A percentile compares a stretch with the other conserved stretches of the same genome.
These are phyloP conservation scores for Cryptococcus hybrid DNA, from an alignment of 1,284 basidiomycete genomes.

Conservation along the genomic window DNA sequence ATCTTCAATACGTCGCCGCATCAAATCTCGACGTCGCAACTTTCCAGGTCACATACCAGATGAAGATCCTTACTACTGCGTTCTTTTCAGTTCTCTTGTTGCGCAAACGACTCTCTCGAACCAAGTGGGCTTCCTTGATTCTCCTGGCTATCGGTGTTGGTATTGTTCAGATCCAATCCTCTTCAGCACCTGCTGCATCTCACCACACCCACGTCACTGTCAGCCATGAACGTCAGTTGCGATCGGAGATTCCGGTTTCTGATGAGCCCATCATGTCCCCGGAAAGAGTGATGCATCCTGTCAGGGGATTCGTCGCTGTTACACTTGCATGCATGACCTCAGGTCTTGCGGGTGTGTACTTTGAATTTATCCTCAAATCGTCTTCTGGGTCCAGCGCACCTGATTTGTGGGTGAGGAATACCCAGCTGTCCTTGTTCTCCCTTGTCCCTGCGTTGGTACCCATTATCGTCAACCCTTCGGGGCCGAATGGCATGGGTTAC, in stretches of 20 bases:
- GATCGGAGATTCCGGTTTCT: constrained; percentile 12
- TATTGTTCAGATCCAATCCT: constrained; percentile 81
- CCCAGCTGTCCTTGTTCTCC: constrained; percentile 92
- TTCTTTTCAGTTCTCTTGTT: constrained; percentile 88
- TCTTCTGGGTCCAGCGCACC: constrained; percentile 50
- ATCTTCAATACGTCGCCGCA: constrained; percentile 90
- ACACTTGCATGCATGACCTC: constrained; percentile 91
- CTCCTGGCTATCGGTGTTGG: constrained; percentile 88
- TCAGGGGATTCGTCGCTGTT: constrained; percentile 81
- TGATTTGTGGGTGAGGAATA: constrained; percentile 95
- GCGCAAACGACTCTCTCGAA: constrained; percentile 69
- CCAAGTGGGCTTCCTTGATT: constrained; percentile 80
- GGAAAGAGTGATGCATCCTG: constrained; percentile 61
- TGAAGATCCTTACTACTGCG: constrained; percentile 97
- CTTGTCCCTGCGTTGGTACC: constrained; percentile 85
- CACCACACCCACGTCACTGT: constrained; percentile 6
- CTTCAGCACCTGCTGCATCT: constrained; percentile 16
- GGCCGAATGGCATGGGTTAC: constrained; percentile 32
- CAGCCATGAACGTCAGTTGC: constrained; percentile 10
- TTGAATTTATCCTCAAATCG: constrained; percentile 94
- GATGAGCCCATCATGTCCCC: constrained; percentile 4
- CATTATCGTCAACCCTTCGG: constrained; percentile 61
- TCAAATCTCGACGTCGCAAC: constrained; percentile 91
- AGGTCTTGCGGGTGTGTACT: constrained; percentile 97
- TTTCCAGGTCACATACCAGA: constrained; percentile 85